Percentiles rank a stretch among this genome's conserved stretches.
Conservation (phyloP, 495 filamentous ascomycete species). For the Neurospora hispaniola region DNA sequence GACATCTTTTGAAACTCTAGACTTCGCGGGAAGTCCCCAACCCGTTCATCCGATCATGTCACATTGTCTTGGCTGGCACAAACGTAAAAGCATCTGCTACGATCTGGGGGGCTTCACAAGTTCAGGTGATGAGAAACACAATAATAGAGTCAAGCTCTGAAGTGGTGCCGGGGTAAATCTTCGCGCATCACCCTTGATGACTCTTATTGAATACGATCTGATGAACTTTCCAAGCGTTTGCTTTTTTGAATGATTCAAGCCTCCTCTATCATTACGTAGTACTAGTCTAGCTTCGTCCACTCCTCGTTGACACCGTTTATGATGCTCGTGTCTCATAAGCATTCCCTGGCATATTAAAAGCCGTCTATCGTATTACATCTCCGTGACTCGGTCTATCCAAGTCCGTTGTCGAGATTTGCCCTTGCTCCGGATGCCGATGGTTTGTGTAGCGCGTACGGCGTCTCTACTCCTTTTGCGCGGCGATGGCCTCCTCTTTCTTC, state of each 20-base stretch:
- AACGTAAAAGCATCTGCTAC: not conserved
- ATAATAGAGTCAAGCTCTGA: constrained; percentile 99
- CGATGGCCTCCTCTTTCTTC: constrained; percentile 21
- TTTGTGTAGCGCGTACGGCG: not conserved
- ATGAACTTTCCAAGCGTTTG: constrained; percentile 47
- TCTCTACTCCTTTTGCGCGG: not conserved
- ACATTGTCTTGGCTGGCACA: constrained; percentile 16
- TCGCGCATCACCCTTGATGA: constrained; percentile 44
- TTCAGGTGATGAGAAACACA: constrained; percentile 87
- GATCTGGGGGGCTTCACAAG: constrained; percentile 35
- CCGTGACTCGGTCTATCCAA: not conserved
- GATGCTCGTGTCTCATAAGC: not conserved
- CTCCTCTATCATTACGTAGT: constrained; percentile 5
- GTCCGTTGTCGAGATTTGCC: not conserved
- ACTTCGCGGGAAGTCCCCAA: constrained; percentile 33
- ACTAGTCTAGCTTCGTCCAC: constrained; percentile 1
- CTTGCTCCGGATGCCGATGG: not conserved
- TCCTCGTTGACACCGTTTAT: not conserved
- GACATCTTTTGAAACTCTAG: constrained; percentile 28
- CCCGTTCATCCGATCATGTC: constrained; percentile 17
- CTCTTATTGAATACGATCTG: constrained; percentile 93
- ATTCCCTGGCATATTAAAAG: constrained; percentile 12
- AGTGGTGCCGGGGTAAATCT: constrained; percentile 43
- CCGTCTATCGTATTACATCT: not conserved
- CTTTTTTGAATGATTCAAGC: constrained; percentile 2